These are phyloP conservation scores for Xylaria sp. DNA, from an alignment of 2,329 filamentous ascomycete species.

Conservation along the genomic window DNA sequence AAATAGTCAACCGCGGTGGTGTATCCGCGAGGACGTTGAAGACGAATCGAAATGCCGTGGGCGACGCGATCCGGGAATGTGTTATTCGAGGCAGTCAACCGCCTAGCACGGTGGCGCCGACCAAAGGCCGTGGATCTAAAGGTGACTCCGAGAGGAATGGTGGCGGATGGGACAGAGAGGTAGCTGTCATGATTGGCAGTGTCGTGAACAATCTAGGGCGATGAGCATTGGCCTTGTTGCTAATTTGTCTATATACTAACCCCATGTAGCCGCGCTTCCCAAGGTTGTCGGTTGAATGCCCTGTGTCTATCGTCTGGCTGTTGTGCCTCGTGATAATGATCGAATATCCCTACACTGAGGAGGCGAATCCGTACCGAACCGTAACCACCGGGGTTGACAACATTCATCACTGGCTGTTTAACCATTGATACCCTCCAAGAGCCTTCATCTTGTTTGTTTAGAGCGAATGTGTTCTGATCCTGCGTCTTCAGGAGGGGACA, in stretches of 20 bases:
- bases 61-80: slow-evolving; percentile 82
- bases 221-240: slow-evolving; percentile 39
- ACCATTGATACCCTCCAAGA: neutral
- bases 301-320: neutral
- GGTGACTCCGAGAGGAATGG: slow-evolving; percentile 59
- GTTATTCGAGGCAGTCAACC: slow-evolving; percentile 81
- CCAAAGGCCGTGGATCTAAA: slow-evolving; percentile 56
- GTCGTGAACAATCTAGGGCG: slow-evolving; percentile 71
- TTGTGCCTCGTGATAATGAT: neutral
- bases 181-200: slow-evolving; percentile 92
- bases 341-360: neutral
- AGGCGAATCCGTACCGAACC: neutral
- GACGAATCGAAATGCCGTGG: slow-evolving; percentile 78
- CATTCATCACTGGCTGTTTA: neutral
- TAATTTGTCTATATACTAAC: neutral
- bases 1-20: slow-evolving; percentile 84
- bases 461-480: neutral
- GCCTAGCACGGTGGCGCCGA: slow-evolving; percentile 64
- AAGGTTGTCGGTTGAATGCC: neutral
- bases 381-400: neutral
- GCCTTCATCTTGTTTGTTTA: neutral
- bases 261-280: neutral
- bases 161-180: slow-evolving; percentile 85
- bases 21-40: slow-evolving; percentile 84
- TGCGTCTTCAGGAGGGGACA: neutral